phyloP scores from a whole-genome alignment of 805 yeast genomes.

The Barnettozyma sp. region DNA sequence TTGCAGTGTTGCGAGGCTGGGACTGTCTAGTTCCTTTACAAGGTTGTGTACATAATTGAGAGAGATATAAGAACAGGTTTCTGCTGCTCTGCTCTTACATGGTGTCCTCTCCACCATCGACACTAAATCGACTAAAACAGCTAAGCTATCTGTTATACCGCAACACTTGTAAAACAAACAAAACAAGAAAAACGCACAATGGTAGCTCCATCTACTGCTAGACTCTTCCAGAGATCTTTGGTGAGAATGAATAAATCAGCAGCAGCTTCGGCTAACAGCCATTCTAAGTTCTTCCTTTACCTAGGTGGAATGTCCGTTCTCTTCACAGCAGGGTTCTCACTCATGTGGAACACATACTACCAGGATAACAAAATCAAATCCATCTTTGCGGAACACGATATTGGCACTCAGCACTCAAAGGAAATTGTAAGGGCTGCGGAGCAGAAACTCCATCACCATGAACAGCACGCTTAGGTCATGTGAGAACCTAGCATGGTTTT shows the following conservation, averaged over 20 bases:
- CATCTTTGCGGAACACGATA: constrained; percentile 16
- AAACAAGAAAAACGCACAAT: too few relatives aligned
- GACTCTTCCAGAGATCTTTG: constrained; percentile 21
- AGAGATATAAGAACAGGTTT: too few relatives aligned
- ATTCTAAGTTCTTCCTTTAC: constrained; percentile 14
- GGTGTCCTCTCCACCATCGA: too few relatives aligned
- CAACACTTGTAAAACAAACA: too few relatives aligned
- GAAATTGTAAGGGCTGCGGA: constrained; percentile 6
- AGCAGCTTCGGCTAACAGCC: constrained; percentile 12
- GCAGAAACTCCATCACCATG: constrained; percentile 3
- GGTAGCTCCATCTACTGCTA: constrained; percentile 22
- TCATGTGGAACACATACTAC: constrained; percentile 21
- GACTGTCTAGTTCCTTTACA: too few relatives aligned
- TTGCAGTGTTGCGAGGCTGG: too few relatives aligned
- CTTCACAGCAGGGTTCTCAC: constrained; percentile 15
- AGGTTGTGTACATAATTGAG: too few relatives aligned
- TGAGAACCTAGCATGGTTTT: not conserved
- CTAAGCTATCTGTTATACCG: too few relatives aligned
- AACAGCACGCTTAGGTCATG: constrained; percentile 3
- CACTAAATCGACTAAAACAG: too few relatives aligned
- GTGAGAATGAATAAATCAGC: constrained; percentile 17
- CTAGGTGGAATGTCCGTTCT: constrained; percentile 17
- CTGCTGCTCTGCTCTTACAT: too few relatives aligned
- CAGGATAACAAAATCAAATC: constrained; percentile 22
- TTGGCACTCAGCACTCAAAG: constrained; percentile 8